phyloP scores from a whole-genome alignment of 768 basidiomycete genomes.

The Boletus rubescentipes region DNA sequence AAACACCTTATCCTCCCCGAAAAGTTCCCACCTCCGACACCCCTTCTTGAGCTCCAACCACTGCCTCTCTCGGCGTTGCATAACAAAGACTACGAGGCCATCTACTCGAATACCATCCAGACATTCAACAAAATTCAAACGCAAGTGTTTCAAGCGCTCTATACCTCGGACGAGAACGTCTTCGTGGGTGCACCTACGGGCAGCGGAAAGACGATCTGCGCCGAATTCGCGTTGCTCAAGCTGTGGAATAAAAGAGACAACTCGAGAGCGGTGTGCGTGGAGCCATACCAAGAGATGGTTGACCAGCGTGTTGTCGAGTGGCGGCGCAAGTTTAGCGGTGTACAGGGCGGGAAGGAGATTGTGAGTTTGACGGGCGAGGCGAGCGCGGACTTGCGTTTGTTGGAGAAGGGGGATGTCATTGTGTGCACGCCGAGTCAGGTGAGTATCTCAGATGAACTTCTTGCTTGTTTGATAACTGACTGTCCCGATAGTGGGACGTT shows the following conservation, averaged over 20 bases:
- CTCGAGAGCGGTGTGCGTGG: slow-evolving; percentile 87
- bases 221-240: slow-evolving; percentile 93
- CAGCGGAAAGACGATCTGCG: slow-evolving; percentile 96
- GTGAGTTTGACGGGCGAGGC: slow-evolving; percentile 93
- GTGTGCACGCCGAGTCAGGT: slow-evolving; percentile 93
- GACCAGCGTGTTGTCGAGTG: slow-evolving; percentile 88
- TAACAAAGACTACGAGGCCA: slow-evolving; percentile 87
- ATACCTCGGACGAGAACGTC: slow-evolving; percentile 94
- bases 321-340: slow-evolving; percentile 73
- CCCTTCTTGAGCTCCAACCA: slow-evolving; percentile 89
- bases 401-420: slow-evolving; percentile 91
- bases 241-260: slow-evolving; percentile 88
- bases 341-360: slow-evolving; percentile 94
- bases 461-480: neutral
- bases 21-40: slow-evolving; percentile 91
- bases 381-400: slow-evolving; percentile 82
- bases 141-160: slow-evolving; percentile 97
- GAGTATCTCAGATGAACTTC: slow-evolving; percentile 22
- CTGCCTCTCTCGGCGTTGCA: slow-evolving; percentile 89
- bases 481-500: slow-evolving; percentile 78
- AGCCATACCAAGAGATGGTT: slow-evolving; percentile 98
- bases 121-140: slow-evolving; percentile 99
- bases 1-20: slow-evolving; percentile 97
- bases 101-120: slow-evolving; percentile 78
- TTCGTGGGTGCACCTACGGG: slow-evolving; percentile 97